Base-by-base conservation (phyloP, 148 eudicot species). In the Heliosperma pusillum region DNA sequence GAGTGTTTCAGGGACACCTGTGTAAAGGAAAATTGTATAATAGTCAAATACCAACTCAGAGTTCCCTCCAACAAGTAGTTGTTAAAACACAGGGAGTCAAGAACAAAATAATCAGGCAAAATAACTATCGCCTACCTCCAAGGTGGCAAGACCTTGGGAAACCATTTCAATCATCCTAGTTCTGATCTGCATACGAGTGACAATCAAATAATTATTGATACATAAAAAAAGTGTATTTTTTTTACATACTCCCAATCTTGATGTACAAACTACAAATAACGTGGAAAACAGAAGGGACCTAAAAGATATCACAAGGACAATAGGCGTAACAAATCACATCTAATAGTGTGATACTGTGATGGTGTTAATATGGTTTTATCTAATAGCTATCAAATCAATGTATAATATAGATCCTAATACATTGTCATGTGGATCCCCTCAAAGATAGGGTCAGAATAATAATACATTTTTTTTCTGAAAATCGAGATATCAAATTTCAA, bases 1-100 rank as follows among this genome's bases (percentile, higher is more conserved):
- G 99, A 95, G 78, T 95, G 99, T 76, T 95, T 95, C 22, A 95
- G 93, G 22, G 99, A 92, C 24, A 95, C 99, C 99, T 95, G 85
- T 80, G 84, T 66, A 10, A 42, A 29, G 21, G 21, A 78, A 10
- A 58, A n/a, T 20, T 40, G 45, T 42, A 66, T 19, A 71, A 16
- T 62, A 10, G 29, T 21, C 71, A 63, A 56, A 29, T 11, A 69
- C 26, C 10, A 17, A 56, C 42, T 42, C 66, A 15, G 40, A 22
- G 58, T 58, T 40, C 40, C 4, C 53, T 20, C 15, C 44, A 7
- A 30, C 22, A 27, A 59, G 24, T 26, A 29, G n/a, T 4, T 60
- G 62, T 52, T 40, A 15, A 79, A 15, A 52, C 61, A 63, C 36
- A 66, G 25, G 61, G 36, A 55, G 47, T 55, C 22, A 16, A 36